Conservation (phyloP, 2,329 filamentous ascomycete genomes). For the Cylindrodendrum hubeiense region DNA sequence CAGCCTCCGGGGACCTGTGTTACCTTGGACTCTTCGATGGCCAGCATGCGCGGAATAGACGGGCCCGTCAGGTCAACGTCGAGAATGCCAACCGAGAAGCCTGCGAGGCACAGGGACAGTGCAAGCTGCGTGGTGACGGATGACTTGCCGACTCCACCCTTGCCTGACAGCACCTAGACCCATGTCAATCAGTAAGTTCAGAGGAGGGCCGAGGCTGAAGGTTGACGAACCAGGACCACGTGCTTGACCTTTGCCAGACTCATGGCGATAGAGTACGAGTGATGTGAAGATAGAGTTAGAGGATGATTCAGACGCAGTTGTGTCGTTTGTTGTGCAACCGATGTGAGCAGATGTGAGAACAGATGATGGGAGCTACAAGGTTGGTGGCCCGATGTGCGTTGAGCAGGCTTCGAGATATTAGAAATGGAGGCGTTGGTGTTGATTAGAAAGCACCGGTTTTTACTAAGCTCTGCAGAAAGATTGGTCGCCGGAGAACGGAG, state of each 20-base stretch:
- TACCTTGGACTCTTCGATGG: slow-evolving; percentile 89
- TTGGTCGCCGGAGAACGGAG: slow-evolving; percentile 32
- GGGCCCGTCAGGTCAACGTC: slow-evolving; percentile 97
- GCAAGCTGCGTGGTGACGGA: slow-evolving; percentile 97
- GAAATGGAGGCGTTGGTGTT: slow-evolving; percentile 28
- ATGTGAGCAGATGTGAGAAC: neutral
- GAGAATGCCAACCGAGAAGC: slow-evolving; percentile 92
- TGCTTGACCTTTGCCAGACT: slow-evolving; percentile 74
- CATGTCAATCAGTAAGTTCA: slow-evolving; percentile 30
- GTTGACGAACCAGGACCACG: slow-evolving; percentile 75
- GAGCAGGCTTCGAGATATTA: slow-evolving; percentile 4
- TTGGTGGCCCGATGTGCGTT: neutral
- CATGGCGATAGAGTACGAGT: slow-evolving; percentile 43
- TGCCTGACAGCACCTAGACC: slow-evolving; percentile 84
- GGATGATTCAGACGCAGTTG: neutral
- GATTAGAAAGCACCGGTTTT: slow-evolving; percentile 45
- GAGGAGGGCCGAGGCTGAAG: neutral
- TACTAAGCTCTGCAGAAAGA: slow-evolving; percentile 40
- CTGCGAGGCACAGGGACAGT: slow-evolving; percentile 85
- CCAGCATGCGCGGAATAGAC: slow-evolving; percentile 95
- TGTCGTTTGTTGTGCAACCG: neutral
- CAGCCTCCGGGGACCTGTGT: slow-evolving; percentile 92
- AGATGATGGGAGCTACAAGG: neutral
- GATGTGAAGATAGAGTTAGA: neutral
- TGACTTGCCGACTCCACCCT: slow-evolving; percentile 98